Conservation (phyloP, 2,329 filamentous ascomycete genomes). For the Trichoderma hamatum region DNA sequence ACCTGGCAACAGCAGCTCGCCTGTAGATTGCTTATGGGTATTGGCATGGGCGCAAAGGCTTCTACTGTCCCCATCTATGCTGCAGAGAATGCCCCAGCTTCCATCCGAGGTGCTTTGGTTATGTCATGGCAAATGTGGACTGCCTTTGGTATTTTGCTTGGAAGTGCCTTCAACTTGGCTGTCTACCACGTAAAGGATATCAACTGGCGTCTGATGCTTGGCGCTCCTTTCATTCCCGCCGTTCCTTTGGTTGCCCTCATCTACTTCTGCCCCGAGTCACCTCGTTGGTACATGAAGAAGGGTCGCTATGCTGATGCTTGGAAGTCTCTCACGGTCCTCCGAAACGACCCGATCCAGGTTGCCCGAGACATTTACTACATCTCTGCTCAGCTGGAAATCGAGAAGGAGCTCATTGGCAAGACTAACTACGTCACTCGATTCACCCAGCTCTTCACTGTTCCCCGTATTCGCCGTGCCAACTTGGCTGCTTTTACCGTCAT, state of each 20-base stretch:
- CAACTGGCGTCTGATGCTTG: slow-evolving; percentile 52
- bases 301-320: slow-evolving; percentile 63
- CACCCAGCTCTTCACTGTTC: slow-evolving; percentile 66
- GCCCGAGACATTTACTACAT: slow-evolving; percentile 64
- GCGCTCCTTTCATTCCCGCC: slow-evolving; percentile 63
- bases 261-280: slow-evolving; percentile 66
- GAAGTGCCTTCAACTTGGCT: slow-evolving; percentile 42
- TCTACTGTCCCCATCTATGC: slow-evolving; percentile 72
- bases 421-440: slow-evolving; percentile 53
- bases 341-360: slow-evolving; percentile 58
- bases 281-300: slow-evolving; percentile 69
- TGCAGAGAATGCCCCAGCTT: slow-evolving; percentile 70
- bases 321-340: slow-evolving; percentile 54
- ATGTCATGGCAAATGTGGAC: slow-evolving; percentile 80
- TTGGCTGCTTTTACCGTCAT: slow-evolving; percentile 79
- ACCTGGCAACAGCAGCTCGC: slow-evolving; percentile 69
- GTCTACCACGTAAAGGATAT: slow-evolving; percentile 34
- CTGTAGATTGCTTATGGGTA: slow-evolving; percentile 68
- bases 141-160: slow-evolving; percentile 56
- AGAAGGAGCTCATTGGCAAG: slow-evolving; percentile 43
- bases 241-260: slow-evolving; percentile 57
- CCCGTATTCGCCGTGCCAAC: slow-evolving; percentile 70
- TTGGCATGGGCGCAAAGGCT: slow-evolving; percentile 70
- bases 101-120: slow-evolving; percentile 72
- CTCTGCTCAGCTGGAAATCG: slow-evolving; percentile 48